These are phyloP conservation scores for Chenopodium suecicum DNA, from an alignment of 148 eudicot genomes.

Conservation along the genomic window DNA sequence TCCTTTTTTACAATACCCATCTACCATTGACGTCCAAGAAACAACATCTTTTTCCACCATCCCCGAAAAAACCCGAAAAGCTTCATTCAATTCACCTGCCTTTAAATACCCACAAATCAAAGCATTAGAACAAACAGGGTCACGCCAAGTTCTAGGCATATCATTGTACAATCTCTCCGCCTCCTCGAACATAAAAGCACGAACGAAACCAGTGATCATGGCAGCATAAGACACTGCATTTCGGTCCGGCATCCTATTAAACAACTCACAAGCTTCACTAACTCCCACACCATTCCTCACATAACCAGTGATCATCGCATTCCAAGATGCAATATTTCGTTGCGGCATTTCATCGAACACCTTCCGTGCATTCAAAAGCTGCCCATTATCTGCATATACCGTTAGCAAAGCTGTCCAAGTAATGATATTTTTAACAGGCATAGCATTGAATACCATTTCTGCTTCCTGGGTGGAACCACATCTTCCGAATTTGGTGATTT, in stretches of 20 bases:
- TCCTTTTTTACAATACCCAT: constrained; percentile 53
- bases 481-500: constrained; percentile 50
- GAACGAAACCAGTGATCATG: constrained; percentile 51
- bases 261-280: constrained; percentile 46
- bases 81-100: constrained; percentile 39
- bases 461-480: constrained; percentile 46
- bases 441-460: constrained; percentile 40
- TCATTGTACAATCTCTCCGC: constrained; percentile 44
- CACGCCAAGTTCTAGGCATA: constrained; percentile 47
- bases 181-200: constrained; percentile 41
- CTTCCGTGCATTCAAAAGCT: constrained; percentile 41
- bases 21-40: constrained; percentile 68
- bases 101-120: constrained; percentile 59
- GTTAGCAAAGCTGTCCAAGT: constrained; percentile 61
- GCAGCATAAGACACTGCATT: constrained; percentile 57
- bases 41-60: constrained; percentile 59
- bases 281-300: constrained; percentile 24
- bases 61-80: constrained; percentile 38
- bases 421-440: constrained; percentile 42
- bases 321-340: constrained; percentile 56
- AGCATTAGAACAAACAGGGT: constrained; percentile 56
- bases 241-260: constrained; percentile 44
- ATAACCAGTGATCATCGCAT: constrained; percentile 62
- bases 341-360: constrained; percentile 64
- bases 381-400: constrained; percentile 42